A percentile compares a stretch with the other conserved stretches of the same genome.
Evolutionary conservation across 768 basidiomycete species (phyloP).

Genomic region (Inosperma sp.): DNA sequence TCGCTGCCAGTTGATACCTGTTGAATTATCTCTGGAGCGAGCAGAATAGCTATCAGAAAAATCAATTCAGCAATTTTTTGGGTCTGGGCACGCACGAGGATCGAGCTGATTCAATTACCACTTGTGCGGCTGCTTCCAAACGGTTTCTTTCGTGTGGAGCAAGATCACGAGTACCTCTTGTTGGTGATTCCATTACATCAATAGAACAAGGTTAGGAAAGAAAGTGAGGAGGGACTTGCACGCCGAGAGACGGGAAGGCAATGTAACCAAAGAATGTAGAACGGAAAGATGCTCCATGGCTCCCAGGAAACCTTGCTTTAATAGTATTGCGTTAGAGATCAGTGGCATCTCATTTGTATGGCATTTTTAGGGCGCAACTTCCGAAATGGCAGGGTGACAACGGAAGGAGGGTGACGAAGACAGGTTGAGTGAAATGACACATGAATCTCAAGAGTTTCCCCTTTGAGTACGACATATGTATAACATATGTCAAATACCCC

Average conservation of each 20-base stretch:
- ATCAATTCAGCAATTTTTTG: background rate
- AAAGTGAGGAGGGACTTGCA: background rate
- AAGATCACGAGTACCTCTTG: background rate
- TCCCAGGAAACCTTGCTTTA: conserved; percentile 3
- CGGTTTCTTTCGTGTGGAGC: background rate
- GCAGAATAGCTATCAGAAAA: background rate
- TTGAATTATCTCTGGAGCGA: conserved; percentile 6
- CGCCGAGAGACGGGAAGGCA: background rate
- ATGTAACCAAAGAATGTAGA: background rate
- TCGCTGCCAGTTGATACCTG: conserved; percentile 9
- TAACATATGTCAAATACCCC: conserved; percentile 9
- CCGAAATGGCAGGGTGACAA: conserved; percentile 3
- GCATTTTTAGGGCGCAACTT: background rate
- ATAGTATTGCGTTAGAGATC: conserved; percentile 1
- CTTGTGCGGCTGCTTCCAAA: conserved; percentile 4
- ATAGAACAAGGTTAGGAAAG: background rate
- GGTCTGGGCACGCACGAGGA: conserved; percentile 1
- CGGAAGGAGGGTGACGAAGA: conserved; percentile 3
- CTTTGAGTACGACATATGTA: conserved; percentile 5
- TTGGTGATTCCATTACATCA: background rate
- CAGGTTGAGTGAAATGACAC: background rate
- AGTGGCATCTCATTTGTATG: conserved; percentile 7
- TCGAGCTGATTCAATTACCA: conserved; percentile 7
- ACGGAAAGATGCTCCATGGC: background rate
- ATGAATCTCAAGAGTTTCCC: conserved; percentile 7